These are phyloP conservation scores for Albizia julibrissin DNA, from an alignment of 306 rosid species.

Conservation along the genomic window DNA sequence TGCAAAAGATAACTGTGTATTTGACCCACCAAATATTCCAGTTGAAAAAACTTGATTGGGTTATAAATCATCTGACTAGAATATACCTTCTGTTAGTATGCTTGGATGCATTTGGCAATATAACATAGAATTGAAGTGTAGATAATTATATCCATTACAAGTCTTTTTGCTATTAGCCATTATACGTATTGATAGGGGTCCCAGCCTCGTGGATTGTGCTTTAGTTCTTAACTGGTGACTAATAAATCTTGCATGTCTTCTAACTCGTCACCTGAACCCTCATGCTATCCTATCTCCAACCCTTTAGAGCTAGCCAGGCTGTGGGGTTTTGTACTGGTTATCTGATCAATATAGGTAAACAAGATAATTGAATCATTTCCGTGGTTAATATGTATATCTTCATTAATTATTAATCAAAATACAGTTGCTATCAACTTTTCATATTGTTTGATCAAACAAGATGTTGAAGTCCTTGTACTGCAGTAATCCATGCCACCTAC, in stretches of 20 bases:
- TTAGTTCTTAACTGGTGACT: background rate
- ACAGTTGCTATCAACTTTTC: background rate
- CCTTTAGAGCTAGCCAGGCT: background rate
- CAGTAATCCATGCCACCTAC: background rate
- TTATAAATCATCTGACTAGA: too few relatives aligned
- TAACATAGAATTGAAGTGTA: background rate
- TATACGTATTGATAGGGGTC: background rate
- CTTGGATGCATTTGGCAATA: too few relatives aligned
- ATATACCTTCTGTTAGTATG: background rate
- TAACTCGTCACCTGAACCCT: background rate
- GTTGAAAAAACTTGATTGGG: background rate
- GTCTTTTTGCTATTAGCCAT: background rate
- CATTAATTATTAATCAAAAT: background rate
- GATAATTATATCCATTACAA: background rate
- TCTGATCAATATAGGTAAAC: background rate
- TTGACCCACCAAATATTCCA: background rate
- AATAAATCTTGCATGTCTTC: background rate
- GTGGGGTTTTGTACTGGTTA: background rate
- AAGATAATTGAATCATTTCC: background rate
- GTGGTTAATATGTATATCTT: background rate
- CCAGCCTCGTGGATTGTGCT: background rate
- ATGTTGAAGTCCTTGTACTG: background rate
- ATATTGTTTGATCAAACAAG: background rate
- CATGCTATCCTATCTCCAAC: background rate
- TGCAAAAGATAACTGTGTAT: background rate